Evolutionary conservation across 495 filamentous ascomycete genomes (phyloP).

Genomic region (Aspergillus nanangensis): DNA sequence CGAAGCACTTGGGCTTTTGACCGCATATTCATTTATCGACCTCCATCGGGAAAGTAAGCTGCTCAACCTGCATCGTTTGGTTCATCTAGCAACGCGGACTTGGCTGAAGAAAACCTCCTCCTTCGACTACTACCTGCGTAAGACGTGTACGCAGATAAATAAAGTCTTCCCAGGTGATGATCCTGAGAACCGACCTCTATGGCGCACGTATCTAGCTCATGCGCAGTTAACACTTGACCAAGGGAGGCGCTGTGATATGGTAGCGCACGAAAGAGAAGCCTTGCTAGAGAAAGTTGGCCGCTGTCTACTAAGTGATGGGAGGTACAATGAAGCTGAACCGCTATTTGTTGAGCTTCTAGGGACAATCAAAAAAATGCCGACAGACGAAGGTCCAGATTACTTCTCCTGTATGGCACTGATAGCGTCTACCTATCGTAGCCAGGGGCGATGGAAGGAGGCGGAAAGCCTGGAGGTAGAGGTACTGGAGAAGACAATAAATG

Average conservation of each 20-base stretch:
- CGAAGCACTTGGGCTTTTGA: slow-evolving; percentile 18
- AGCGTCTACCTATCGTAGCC: slow-evolving; percentile 18
- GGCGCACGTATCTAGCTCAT: slow-evolving; percentile 9
- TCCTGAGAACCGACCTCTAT: slow-evolving; percentile 6
- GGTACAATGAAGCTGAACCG: slow-evolving; percentile 6
- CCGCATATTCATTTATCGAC: slow-evolving; percentile 18
- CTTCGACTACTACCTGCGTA: background rate
- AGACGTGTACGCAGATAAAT: background rate
- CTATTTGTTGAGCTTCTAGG: slow-evolving; percentile 3
- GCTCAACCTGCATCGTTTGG: slow-evolving; percentile 14
- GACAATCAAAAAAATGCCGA: background rate
- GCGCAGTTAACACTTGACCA: background rate
- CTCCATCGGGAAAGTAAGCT: slow-evolving; percentile 1
- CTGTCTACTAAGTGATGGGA: slow-evolving; percentile 9
- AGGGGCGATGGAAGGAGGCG: slow-evolving; percentile 34
- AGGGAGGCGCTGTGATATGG: background rate
- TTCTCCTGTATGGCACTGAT: slow-evolving; percentile 20
- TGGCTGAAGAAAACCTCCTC: slow-evolving; percentile 7
- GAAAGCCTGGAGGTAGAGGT: slow-evolving; percentile 24
- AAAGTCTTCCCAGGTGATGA: slow-evolving; percentile 2
- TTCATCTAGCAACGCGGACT: slow-evolving; percentile 19
- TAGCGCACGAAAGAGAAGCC: background rate
- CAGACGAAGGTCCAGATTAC: slow-evolving; percentile 11
- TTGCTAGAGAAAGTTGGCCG: background rate
- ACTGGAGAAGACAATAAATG: slow-evolving; percentile 17